phyloP scores from a whole-genome alignment of 2,329 filamentous ascomycete species.

The Fusarium begoniae region DNA sequence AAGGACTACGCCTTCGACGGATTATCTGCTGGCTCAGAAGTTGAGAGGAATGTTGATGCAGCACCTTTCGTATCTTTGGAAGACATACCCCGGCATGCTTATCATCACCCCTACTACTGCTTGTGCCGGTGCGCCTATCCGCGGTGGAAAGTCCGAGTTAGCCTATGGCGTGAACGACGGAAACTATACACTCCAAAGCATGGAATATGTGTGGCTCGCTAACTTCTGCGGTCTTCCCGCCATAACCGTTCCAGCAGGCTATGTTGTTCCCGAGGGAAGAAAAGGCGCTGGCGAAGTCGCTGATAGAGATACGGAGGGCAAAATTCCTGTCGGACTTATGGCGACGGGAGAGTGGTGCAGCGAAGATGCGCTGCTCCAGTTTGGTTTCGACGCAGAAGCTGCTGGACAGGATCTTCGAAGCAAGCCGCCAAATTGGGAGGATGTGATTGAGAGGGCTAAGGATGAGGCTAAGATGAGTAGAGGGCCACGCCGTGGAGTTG shows the following conservation, averaged over 20 bases:
- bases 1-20: slow-evolving; percentile 68
- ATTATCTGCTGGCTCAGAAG: slow-evolving; percentile 75
- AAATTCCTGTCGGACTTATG: slow-evolving; percentile 64
- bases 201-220: slow-evolving; percentile 62
- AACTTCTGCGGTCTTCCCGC: slow-evolving; percentile 61
- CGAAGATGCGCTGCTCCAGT: slow-evolving; percentile 59
- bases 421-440: slow-evolving; percentile 33
- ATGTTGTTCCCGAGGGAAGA: slow-evolving; percentile 50
- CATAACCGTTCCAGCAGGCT: slow-evolving; percentile 57
- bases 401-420: slow-evolving; percentile 40
- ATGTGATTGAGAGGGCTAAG: slow-evolving; percentile 21
- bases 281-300: slow-evolving; percentile 45
- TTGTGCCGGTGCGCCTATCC: slow-evolving; percentile 57
- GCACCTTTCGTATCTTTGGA: slow-evolving; percentile 74
- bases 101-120: slow-evolving; percentile 75
- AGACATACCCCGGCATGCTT: slow-evolving; percentile 71
- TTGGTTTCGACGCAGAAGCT: slow-evolving; percentile 58
- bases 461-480: not conserved
- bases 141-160: slow-evolving; percentile 47
- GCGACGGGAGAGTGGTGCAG: slow-evolving; percentile 64
- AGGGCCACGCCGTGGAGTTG: not conserved
- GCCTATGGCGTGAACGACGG: slow-evolving; percentile 56
- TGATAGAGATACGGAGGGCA: slow-evolving; percentile 47
- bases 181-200: slow-evolving; percentile 55
- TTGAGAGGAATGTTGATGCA: slow-evolving; percentile 75